Conservation (phyloP, 179 eudicot genomes). For the Gypsophila paniculata region DNA sequence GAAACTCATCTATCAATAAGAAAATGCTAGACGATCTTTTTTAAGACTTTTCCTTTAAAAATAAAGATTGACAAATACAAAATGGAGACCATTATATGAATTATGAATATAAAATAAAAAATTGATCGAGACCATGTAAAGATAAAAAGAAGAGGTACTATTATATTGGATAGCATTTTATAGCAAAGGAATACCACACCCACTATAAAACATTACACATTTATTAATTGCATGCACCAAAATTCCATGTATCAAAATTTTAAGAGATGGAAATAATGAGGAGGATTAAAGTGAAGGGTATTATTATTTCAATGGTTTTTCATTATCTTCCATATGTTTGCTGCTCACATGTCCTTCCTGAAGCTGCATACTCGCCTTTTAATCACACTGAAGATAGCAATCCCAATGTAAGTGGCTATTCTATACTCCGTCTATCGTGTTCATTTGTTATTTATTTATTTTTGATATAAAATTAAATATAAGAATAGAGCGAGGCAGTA, state of each 20-base stretch:
- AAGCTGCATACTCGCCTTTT: constrained; percentile 23
- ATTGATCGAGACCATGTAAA: too few relatives aligned
- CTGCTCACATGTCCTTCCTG: constrained; percentile 22
- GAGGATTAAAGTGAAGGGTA: constrained; percentile 4
- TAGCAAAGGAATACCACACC: not conserved
- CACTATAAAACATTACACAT: not conserved
- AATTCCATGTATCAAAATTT: not conserved
- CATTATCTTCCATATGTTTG: constrained; percentile 19
- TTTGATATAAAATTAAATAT: too few relatives aligned
- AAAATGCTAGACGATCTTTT: too few relatives aligned
- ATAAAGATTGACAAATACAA: too few relatives aligned
- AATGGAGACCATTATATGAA: too few relatives aligned
- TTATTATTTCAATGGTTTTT: not conserved
- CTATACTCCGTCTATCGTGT: too few relatives aligned
- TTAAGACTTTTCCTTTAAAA: too few relatives aligned
- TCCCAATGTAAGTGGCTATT: constrained; percentile 22
- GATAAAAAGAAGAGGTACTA: not conserved
- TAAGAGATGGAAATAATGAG: not conserved
- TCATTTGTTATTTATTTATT: too few relatives aligned
- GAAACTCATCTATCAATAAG: too few relatives aligned
- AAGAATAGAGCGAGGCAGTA: too few relatives aligned
- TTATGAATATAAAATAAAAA: too few relatives aligned
- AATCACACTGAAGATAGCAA: constrained; percentile 12
- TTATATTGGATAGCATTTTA: constrained; percentile 5
- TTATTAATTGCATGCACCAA: not conserved